Evolutionary conservation across 1,284 basidiomycete genomes (phyloP).

Genomic region (Ganoderma boninense): DNA sequence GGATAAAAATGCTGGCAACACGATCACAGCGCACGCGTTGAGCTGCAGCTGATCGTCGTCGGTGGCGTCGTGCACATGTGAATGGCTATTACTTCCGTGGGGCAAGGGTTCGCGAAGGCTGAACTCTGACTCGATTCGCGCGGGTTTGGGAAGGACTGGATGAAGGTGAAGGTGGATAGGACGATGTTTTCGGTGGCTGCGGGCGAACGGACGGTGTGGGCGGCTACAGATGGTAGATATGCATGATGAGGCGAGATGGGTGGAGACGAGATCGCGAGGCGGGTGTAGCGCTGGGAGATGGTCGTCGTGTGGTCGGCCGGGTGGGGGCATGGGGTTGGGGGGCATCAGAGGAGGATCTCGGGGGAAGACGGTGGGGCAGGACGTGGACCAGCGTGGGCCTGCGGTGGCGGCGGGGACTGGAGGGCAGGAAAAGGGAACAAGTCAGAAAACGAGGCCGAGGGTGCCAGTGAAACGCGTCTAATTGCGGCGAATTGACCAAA

Average conservation of each 20-base stretch:
- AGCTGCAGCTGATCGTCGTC: constrained; percentile 11
- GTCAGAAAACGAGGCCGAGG: neutral
- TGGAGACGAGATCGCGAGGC: neutral
- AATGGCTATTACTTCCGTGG: constrained; percentile 1
- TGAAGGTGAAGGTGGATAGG: neutral
- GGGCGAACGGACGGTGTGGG: neutral
- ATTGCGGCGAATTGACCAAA: constrained; percentile 13
- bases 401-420: neutral
- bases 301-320: neutral
- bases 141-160: neutral
- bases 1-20: constrained; percentile 9
- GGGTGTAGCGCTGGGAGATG: neutral
- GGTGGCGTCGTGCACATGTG: constrained; percentile 11
- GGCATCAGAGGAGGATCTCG: neutral
- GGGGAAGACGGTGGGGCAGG: neutral
- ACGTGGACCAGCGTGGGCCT: neutral
- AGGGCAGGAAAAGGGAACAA: neutral
- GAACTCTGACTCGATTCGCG: neutral
- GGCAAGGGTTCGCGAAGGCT: neutral
- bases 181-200: neutral
- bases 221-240: neutral
- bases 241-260: neutral
- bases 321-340: neutral
- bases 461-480: constrained; percentile 2
- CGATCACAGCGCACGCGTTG: neutral